Base-by-base conservation (phyloP, 2,329 filamentous ascomycete species). In the Cladosporium sp. region DNA sequence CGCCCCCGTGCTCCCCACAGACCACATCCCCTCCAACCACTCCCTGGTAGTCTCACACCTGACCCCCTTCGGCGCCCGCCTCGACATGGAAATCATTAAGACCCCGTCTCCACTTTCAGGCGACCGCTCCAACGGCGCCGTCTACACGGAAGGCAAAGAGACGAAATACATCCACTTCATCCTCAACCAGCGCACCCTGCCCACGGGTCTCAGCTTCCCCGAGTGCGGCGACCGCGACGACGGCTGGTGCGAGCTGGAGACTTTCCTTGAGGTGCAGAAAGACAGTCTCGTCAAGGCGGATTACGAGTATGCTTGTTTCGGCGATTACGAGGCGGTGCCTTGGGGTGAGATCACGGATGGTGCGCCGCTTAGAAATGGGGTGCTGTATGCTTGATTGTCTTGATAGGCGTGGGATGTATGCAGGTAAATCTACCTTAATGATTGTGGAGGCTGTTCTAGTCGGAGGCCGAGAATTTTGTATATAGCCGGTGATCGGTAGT, bases 81-180 rank as follows among this genome's bases (percentile, higher is more conserved):
- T 93, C 0, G 89, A 92, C 70, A 91, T 93, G 67, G 90, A 93
- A 75, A 76, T 93, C 68, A 91, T 93, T 77, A 82, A 84, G 51
- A 83, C 90, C 0, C 90, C 90, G 0, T 81, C 85, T 41, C 89
- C 90, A 0, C 80, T 93, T 3, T 79, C 80, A 15, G 80, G 85
- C 0, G 81, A 85, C 64, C 82, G 88, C 1, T 81, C 81, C 2
- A 69, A 71, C 1, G 71, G 72, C 18, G 64, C 73, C 8, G 80
- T 82, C 8, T 90, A 89, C 68, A 77, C 81, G 2, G 26, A 65
- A 18, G 76, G 76, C 26, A 64, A 62, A 0, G 81, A 86, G 72
- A 92, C 89, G 0, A 86, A 81, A 63, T 93, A 93, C 75, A 82
- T 93, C 6, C 90, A 92, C 75, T 91, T 93, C 72, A 78, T 92